A percentile compares a stretch with the other conserved stretches of the same genome.
Evolutionary conservation across 2,329 filamentous ascomycete genomes (phyloP).

Genomic region (Penicillium frequentans): DNA sequence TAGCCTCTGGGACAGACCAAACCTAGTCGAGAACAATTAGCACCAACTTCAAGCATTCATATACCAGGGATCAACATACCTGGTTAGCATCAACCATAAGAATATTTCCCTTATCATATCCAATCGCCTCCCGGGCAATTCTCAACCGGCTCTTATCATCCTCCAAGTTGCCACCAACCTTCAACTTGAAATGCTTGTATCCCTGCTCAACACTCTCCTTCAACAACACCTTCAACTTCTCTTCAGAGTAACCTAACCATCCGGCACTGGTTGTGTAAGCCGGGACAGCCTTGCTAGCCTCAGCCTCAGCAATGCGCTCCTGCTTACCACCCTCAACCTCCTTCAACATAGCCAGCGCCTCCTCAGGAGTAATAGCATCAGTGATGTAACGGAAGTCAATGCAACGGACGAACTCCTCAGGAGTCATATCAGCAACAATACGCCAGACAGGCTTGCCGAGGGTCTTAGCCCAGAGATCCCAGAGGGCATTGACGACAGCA

Average conservation of each 20-base stretch:
- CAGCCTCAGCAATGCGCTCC: conserved; percentile 70
- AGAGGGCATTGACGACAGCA: conserved; percentile 85
- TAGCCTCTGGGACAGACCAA: conserved; percentile 87
- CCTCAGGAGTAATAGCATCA: conserved; percentile 84
- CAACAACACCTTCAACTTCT: conserved; percentile 77
- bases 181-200: conserved; percentile 87
- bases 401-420: conserved; percentile 80
- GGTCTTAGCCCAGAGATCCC: conserved; percentile 93
- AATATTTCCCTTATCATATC: conserved; percentile 78
- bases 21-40: conserved; percentile 44
- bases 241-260: conserved; percentile 87
- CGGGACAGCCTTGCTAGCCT: conserved; percentile 73
- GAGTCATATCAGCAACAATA: conserved; percentile 85
- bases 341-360: conserved; percentile 71
- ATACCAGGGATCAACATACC: conserved; percentile 37
- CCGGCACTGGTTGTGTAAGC: conserved; percentile 89
- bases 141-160: conserved; percentile 68
- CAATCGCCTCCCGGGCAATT: conserved; percentile 77
- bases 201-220: conserved; percentile 73
- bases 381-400: conserved; percentile 96
- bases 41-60: background rate
- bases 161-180: conserved; percentile 74
- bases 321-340: conserved; percentile 67
- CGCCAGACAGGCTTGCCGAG: conserved; percentile 87
- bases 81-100: conserved; percentile 95